phyloP scores from a whole-genome alignment of 176 grass and related monocot species.

The Thinopyrum elongatum region DNA sequence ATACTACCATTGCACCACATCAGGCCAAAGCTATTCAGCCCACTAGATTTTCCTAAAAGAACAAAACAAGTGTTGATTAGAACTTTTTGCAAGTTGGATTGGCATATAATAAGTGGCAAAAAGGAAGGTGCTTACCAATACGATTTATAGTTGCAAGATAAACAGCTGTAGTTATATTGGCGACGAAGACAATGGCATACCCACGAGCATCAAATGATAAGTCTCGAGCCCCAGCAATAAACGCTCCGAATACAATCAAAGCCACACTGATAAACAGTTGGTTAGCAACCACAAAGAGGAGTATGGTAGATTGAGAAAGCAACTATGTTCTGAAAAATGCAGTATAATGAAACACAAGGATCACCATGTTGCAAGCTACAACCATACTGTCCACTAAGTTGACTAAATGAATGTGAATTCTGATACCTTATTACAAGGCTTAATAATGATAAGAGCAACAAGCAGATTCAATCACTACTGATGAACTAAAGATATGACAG shows the following conservation, averaged over 20 bases:
- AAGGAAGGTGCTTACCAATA: conserved; percentile 57
- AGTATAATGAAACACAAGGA: background rate
- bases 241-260: conserved; percentile 93
- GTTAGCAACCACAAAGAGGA: conserved; percentile 45
- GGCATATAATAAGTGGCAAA: conserved; percentile 2
- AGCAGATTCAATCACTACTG: background rate
- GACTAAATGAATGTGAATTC: background rate
- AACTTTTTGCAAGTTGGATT: background rate
- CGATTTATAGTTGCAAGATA: conserved; percentile 99
- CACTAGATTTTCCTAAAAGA: conserved; percentile 84
- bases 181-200: conserved; percentile 88
- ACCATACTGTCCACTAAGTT: background rate
- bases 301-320: conserved; percentile 22
- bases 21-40: conserved; percentile 95
- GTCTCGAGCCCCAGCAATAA: conserved; percentile 91
- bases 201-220: conserved; percentile 89
- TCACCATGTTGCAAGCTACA: background rate
- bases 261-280: conserved; percentile 78
- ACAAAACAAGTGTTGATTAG: conserved; percentile 22
- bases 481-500: background rate
- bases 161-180: conserved; percentile 93
- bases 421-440: background rate
- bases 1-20: conserved; percentile 99
- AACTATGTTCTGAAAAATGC: background rate
- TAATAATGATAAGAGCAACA: background rate